Base-by-base conservation (phyloP, 345 rosid species). In the Populus davidiana region DNA sequence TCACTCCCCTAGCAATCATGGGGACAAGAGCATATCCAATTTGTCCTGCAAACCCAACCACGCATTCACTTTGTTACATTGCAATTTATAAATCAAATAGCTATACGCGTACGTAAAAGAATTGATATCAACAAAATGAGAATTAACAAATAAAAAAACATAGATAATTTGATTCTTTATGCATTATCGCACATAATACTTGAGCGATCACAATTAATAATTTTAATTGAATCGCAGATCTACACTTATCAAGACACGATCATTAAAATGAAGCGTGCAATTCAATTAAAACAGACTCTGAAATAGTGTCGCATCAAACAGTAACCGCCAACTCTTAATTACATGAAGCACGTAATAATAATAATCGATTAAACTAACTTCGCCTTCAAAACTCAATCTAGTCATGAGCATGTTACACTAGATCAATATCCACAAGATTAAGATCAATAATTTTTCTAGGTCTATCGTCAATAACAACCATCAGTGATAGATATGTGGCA, bases 1-100 rank as follows among this genome's bases (percentile, higher is more conserved):
- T 96, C 79, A 94, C 86, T 73, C 99, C 98, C 79, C 99, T 86
- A 17, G 98, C 99, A 86, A 96, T 89, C 99, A 96, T 96, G 65
- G 99, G 99, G 0, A 94, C 99, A 70, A 96, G 97, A 5, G 99
- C 99, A 83, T 96, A 96, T 78, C 99, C 99, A 39, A 96, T 96
- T 96, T 96, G 97, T 47, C 99, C 99, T 96, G 90, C 87, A 44
- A 31, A 52, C 73, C 25, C 69, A 86, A 74, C 27, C 68, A 70
- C 64, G n/a, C 23, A 59, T n/a, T 59, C 64, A 4, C 64, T 8
- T 59, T 23, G 14, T 9, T 59, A 9, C 64, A 59, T 1, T 59
- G 29, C 11, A 25, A 13, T 59, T 59, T n/a, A 10, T 25, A 4
- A n/a, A 59, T 59, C 23, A 23, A 23, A 23, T 59, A 59, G 64